These are phyloP conservation scores for Nemania serpens DNA, from an alignment of 2,329 filamentous ascomycete species.

Conservation along the genomic window DNA sequence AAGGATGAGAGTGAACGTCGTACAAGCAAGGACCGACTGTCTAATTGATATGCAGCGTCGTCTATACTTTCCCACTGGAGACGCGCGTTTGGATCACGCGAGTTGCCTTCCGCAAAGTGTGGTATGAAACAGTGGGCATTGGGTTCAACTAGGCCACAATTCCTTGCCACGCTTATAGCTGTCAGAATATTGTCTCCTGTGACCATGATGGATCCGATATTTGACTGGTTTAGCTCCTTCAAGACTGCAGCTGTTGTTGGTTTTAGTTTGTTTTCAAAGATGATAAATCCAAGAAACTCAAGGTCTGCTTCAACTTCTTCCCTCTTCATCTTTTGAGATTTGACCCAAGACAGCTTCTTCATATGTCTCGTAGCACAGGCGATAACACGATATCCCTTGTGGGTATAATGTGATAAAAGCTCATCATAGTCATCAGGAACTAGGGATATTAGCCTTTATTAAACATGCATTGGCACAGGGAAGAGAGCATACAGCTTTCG, in stretches of 20 bases:
- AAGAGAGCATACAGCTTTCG: slow-evolving; percentile 68
- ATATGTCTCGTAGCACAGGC: slow-evolving; percentile 91
- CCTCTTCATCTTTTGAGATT: slow-evolving; percentile 91
- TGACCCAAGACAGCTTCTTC: slow-evolving; percentile 87
- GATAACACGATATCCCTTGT: slow-evolving; percentile 95
- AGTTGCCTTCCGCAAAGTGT: slow-evolving; percentile 79
- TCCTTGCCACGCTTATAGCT: slow-evolving; percentile 90
- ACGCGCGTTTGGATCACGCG: slow-evolving; percentile 71
- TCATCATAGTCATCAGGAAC: slow-evolving; percentile 91
- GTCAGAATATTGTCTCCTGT: slow-evolving; percentile 98
- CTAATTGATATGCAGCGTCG: slow-evolving; percentile 75
- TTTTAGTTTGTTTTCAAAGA: slow-evolving; percentile 99
- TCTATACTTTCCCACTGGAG: slow-evolving; percentile 96
- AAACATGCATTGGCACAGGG: background rate
- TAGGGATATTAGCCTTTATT: slow-evolving; percentile 37
- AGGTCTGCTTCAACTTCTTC: slow-evolving; percentile 81
- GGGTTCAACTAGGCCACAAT: slow-evolving; percentile 81
- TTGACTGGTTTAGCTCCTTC: slow-evolving; percentile 78
- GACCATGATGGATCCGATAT: slow-evolving; percentile 92
- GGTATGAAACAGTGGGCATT: slow-evolving; percentile 91
- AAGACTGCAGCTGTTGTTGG: slow-evolving; percentile 81
- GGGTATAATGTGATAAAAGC: slow-evolving; percentile 86
- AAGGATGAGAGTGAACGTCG: slow-evolving; percentile 28
- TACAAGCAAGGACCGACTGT: slow-evolving; percentile 76
- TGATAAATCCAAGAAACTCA: slow-evolving; percentile 92